A percentile compares a stretch with the other conserved stretches of the same genome.
phyloP scores from a whole-genome alignment of 352 stramenopile genomes.

The Peronosclerospora sorghi region DNA sequence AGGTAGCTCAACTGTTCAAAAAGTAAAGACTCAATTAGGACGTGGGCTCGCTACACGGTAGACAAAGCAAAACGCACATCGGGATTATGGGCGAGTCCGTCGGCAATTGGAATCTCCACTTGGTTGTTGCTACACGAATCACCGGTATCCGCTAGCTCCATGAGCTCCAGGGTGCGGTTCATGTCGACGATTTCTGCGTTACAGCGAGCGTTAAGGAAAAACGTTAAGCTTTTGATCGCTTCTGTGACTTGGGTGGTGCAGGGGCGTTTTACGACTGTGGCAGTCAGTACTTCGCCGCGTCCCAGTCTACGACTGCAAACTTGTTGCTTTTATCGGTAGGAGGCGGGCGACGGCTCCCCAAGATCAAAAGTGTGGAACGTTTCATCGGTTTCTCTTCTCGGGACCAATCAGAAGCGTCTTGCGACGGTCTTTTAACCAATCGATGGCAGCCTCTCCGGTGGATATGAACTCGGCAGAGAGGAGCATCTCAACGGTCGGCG shows the following conservation, averaged over 20 bases:
- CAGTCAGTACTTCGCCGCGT: constrained; percentile 16
- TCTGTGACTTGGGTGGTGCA: constrained; percentile 13
- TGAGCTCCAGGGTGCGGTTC: constrained; percentile 69
- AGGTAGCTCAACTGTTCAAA: constrained; percentile 25
- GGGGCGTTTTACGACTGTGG: constrained; percentile 25
- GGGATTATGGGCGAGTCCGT: constrained; percentile 8
- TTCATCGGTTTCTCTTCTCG: constrained; percentile 21
- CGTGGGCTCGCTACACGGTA: not conserved
- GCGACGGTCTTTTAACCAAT: constrained; percentile 6
- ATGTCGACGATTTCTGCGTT: constrained; percentile 20
- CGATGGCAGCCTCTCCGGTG: constrained; percentile 2
- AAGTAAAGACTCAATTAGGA: not conserved
- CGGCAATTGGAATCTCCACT: constrained; percentile 35
- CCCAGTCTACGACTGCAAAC: constrained; percentile 6
- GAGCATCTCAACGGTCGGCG: constrained; percentile 14
- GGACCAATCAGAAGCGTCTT: constrained; percentile 1
- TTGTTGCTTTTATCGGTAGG: not conserved
- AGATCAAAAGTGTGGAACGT: constrained; percentile 28
- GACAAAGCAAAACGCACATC: constrained; percentile 13
- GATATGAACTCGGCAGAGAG: constrained; percentile 24
- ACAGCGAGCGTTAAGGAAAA: constrained; percentile 5
- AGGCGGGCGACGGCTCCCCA: constrained; percentile 12
- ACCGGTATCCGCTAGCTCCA: constrained; percentile 26
- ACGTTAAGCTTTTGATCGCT: not conserved
- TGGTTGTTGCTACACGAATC: constrained; percentile 12